Evolutionary conservation across 2,329 filamentous ascomycete genomes (phyloP), one percentile per base, ranked within the genome.

Genomic region (Fusarium humuli): DNA sequence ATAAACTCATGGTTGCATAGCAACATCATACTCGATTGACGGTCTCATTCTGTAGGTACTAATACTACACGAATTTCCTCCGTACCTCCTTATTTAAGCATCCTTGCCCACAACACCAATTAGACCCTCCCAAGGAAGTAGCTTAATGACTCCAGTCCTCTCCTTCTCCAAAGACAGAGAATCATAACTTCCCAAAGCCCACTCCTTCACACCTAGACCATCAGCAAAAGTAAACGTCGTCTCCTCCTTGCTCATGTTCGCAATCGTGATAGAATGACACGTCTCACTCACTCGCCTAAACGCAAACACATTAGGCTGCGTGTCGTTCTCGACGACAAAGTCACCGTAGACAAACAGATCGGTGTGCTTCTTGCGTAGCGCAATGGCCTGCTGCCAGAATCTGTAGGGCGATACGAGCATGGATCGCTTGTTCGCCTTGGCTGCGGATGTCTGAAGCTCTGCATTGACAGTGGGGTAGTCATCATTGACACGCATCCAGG

Each of bases 401-500:
- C 71, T 66, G 6, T 78, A 67, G 2, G 77, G 73, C n/a, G 82
- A 83, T 11, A 57, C 52, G 3, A 57, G 52, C 52, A 60, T 60
- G 12, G 57, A 57, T 0, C 42, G 52, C 6, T 40, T 29, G 6
- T 41, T 60, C 3, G 52, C 52, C 2, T 76, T 62, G 0, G 75
- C 68, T 46, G 84, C 80, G 1, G 79, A 72, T 7, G 79, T 71
- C 75, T 92, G 90, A 3, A 82, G 79, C n/a, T 83, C 83, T 3
- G 87, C 89, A 64, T 92, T 91, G 75, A 89, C 78, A 25, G 76
- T 60, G 11, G 32, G 29, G 4, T 76, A 76, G 7, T 79, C 54
- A 1, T 77, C 75, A n/a, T 79, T 77, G 1, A 73, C 52, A 46
- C 78, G 78, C 78, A 79, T 79, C 78, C 78, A 79, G 1, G 78